Evolutionary conservation across 345 rosid genomes (phyloP), one percentile per base, ranked within the genome.

Genomic region (Garcia nutans): DNA sequence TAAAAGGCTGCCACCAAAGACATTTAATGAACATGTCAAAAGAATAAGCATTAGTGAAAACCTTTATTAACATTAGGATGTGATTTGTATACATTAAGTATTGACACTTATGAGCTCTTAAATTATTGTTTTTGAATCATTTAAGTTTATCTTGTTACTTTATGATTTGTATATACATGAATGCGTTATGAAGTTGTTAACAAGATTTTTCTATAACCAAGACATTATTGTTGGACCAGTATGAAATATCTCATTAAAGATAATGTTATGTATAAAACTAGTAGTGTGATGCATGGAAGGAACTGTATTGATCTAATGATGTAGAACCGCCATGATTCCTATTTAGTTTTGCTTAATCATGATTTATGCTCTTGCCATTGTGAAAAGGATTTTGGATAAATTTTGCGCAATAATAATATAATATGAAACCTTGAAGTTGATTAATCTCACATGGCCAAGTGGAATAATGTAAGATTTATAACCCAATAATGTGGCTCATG

Each of bases 261-360:
- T 73, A 19, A 44, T 24, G 15, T 44, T 42, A 20, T 61, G 58
- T 58, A 12, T 22, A 10, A 23, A 22, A 45, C 22, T 61, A 17
- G 19, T 72, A 33, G 37, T 6, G 28, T 72, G n/a, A 22, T 72
- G 8, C 19, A 56, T 72, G 10, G 49, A 72, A 72, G 50, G 26
- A 55, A 73, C 41, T 61, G 44, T 45, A 42, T 73, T 24, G 22
- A 73, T 19, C 10, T 20, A 58, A n/a, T 59, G 67, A 58, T 28
- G 44, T 59, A 72, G 8, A 60, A 58, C 68, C 55, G 33, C 55
- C 26, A 59, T 72, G 55, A 72, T 45, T 41, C n/a, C 10, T 22
- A 44, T 59, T 59, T 72, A 72, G 23, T 23, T 58, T 2, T 59
- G 8, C 67, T 72, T 72, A 58, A 72, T n/a, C 6, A n/a, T 72